These are phyloP conservation scores for Botrytis squamosa DNA, from an alignment of 2,329 filamentous ascomycete species.

Conservation along the genomic window DNA sequence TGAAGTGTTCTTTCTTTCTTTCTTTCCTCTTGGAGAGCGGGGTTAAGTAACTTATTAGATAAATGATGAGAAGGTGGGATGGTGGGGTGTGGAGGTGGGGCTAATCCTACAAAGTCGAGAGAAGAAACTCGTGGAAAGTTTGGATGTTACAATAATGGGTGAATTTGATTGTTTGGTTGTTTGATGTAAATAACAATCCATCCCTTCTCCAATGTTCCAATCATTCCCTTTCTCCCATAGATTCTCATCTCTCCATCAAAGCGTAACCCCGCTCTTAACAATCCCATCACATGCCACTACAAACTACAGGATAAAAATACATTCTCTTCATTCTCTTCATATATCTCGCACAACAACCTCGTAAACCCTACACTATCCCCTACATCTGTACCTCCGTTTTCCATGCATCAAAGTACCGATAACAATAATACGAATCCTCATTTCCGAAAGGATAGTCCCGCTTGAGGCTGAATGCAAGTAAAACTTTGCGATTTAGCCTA, in stretches of 20 bases:
- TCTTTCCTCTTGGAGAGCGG: neutral
- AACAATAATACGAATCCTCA: neutral
- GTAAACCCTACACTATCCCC: neutral
- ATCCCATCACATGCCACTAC: neutral
- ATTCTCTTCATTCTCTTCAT: neutral
- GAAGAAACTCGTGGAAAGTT: slow-evolving; percentile 11
- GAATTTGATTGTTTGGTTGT: too few species aligned
- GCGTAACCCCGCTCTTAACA: neutral
- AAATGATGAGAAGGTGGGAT: neutral
- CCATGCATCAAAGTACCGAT: neutral
- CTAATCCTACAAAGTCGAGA: neutral
- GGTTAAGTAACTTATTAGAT: neutral
- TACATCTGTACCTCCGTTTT: neutral
- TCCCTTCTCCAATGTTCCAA: neutral
- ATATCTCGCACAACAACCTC: neutral
- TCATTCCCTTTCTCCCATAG: neutral
- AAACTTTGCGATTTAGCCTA: neutral
- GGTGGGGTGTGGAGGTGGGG: neutral
- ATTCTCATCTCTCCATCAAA: neutral
- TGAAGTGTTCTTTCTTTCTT: neutral
- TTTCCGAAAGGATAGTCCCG: neutral
- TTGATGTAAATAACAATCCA: neutral
- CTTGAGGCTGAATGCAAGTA: slow-evolving; percentile 1
- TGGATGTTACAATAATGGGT: neutral
- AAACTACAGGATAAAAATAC: neutral